These are phyloP conservation scores for Phytophthora pseudosyringae DNA, from an alignment of 352 stramenopile species.

Conservation along the genomic window DNA sequence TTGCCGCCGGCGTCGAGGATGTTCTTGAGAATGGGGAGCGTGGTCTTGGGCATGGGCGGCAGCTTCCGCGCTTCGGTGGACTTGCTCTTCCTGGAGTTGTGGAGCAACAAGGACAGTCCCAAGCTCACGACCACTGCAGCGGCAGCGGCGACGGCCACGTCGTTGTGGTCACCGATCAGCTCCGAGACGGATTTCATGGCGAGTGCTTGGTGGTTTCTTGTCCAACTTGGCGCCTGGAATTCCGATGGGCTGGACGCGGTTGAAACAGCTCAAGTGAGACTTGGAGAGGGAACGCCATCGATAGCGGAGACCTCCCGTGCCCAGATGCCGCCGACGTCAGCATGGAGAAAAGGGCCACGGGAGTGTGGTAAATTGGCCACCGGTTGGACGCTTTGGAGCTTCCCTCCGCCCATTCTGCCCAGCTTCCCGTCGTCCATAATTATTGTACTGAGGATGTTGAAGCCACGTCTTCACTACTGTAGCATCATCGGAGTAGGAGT, in stretches of 20 bases:
- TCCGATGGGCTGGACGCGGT: constrained; percentile 14
- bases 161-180: constrained; percentile 19
- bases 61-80: constrained; percentile 21
- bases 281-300: neutral
- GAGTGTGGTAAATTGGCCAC: constrained; percentile 1
- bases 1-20: constrained; percentile 41
- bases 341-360: constrained; percentile 6
- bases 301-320: constrained; percentile 1
- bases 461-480: no score
- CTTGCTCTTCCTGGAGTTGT: constrained; percentile 30
- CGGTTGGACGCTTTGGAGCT: neutral
- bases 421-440: neutral
- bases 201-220: neutral
- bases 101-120: constrained; percentile 30
- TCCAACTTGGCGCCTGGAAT: neutral
- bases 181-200: constrained; percentile 28
- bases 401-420: neutral
- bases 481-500: no score
- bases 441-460: neutral
- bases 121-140: constrained; percentile 30
- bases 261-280: constrained; percentile 16
- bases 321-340: constrained; percentile 4
- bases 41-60: constrained; percentile 34
- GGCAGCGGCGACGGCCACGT: constrained; percentile 19
- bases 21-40: constrained; percentile 51